Base-by-base conservation (phyloP, 2,329 filamentous ascomycete species). In the Aspergillus pseudoterreus region DNA sequence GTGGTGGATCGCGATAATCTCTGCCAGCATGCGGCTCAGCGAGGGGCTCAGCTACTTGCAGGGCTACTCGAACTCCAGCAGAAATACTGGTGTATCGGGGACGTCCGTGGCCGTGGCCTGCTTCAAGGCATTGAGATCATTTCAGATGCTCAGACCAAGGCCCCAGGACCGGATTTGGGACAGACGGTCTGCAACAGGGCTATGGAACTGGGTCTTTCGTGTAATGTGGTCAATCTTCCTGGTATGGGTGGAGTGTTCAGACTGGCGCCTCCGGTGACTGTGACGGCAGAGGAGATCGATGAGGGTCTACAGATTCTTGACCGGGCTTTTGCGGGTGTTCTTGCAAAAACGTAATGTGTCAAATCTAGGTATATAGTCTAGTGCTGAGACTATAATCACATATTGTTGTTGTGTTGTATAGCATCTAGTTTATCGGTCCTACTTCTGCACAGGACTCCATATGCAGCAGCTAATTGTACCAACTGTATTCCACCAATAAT, bases 71-170 rank as follows among this genome's bases (percentile, higher is more conserved):
- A 51, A 27, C 67, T 82, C 15, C 74, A 77, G 58, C 61, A 66
- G 17, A 73, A 75, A n/a, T 84, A 83, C 60, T 77, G 75, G 27
- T 86, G 82, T 63, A 81, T 86, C 47, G 83, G 83, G 1, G 82
- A 85, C 59, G 77, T 86, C 0, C 75, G 82, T 9, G 82, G 82
- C 0, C 73, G 81, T 0, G 82, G 82, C 0, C 69, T 85, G 8
- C 78, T 85, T 74, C 74, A 75, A 0, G 82, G 81, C 2, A 68
- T 84, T 6, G 82, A 85, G 65, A 82, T 85, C 55, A 77, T 86
- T 1, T 66, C 67, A 0, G 73, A 82, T 57, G 63, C 73, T 2
- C 61, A 69, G 32, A 79, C 75, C 0, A 83, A 81, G 53, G 65
- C 60, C 1, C 76, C 76, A 0, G 78, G 69, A 0, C 53, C 72